These are phyloP conservation scores for Zangia roseola DNA, from an alignment of 768 basidiomycete genomes.

Conservation along the genomic window DNA sequence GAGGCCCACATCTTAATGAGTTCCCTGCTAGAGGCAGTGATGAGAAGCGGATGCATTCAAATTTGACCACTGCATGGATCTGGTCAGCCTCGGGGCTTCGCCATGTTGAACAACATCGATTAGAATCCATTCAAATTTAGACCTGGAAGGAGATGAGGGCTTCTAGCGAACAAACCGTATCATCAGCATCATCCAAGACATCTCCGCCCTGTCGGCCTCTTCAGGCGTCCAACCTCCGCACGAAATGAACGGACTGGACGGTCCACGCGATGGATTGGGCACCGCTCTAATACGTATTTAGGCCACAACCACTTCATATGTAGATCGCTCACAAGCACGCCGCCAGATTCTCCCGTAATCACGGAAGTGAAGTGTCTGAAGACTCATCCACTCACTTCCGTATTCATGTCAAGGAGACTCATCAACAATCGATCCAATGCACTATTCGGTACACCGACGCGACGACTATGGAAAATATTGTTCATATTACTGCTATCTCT, in stretches of 20 bases:
- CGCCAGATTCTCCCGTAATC: slow-evolving; percentile 25
- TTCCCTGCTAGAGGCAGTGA: not conserved
- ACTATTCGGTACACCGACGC: slow-evolving; percentile 1
- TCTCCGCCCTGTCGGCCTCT: slow-evolving; percentile 28
- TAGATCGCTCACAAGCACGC: slow-evolving; percentile 18
- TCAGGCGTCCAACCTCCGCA: slow-evolving; percentile 32
- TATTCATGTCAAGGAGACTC: no score
- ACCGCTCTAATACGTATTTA: slow-evolving; percentile 17
- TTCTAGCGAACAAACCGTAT: slow-evolving; percentile 11
- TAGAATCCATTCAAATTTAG: slow-evolving; percentile 14
- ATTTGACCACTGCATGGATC: no score
- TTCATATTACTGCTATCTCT: slow-evolving; percentile 7
- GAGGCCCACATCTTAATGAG: slow-evolving; percentile 13
- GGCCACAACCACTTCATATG: slow-evolving; percentile 19
- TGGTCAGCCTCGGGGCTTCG: no score
- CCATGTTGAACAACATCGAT: slow-evolving; percentile 1
- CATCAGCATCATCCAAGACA: slow-evolving; percentile 12
- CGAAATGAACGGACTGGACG: slow-evolving; percentile 28
- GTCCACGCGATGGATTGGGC: slow-evolving; percentile 17
- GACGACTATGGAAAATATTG: not conserved
- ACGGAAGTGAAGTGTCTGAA: slow-evolving; percentile 31
- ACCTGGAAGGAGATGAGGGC: slow-evolving; percentile 17
- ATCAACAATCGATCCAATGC: no score
- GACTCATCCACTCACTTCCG: slow-evolving; percentile 5
- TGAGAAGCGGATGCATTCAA: slow-evolving; percentile 5